Evolutionary conservation across 83 land plant species (phyloP).

Genomic region (Picea abies): DNA sequence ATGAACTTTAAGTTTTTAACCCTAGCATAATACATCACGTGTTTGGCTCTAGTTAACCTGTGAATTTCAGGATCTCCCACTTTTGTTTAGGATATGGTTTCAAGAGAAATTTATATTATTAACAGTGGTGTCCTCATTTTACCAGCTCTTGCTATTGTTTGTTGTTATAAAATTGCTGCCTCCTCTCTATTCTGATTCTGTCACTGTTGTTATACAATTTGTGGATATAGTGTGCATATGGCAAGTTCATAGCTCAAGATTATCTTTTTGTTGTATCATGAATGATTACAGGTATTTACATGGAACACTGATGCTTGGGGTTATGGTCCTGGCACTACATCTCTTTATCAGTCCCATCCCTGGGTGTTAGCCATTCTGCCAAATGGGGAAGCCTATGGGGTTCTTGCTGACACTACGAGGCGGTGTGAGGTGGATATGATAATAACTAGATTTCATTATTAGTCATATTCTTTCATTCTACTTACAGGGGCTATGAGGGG

Average conservation of each 20-base stretch:
- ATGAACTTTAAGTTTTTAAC: too few species aligned
- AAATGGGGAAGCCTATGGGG: conserved; percentile 78
- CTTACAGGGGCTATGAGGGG: background rate
- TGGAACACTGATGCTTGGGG: conserved; percentile 99
- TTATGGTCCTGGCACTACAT: conserved; percentile 78
- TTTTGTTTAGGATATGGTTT: background rate
- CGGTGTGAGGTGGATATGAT: conserved; percentile 83
- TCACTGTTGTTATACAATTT: background rate
- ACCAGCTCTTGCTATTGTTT: too few species aligned
- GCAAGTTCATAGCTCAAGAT: background rate
- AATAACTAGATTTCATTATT: background rate
- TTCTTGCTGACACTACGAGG: conserved; percentile 90
- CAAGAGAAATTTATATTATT: too few species aligned
- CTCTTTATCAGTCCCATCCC: conserved; percentile 96
- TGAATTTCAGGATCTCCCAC: background rate
- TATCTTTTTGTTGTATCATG: background rate
- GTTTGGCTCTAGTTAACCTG: background rate
- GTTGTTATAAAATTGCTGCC: background rate
- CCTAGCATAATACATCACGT: too few species aligned
- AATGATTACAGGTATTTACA: conserved; percentile 64
- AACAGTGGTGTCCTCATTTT: too few species aligned
- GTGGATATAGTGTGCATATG: background rate
- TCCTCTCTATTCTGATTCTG: background rate
- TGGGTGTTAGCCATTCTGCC: conserved; percentile 93
- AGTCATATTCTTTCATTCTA: background rate